Base-by-base conservation (phyloP, 1,139 yeast genomes). In the Scheffersomyces cryptocercus region DNA sequence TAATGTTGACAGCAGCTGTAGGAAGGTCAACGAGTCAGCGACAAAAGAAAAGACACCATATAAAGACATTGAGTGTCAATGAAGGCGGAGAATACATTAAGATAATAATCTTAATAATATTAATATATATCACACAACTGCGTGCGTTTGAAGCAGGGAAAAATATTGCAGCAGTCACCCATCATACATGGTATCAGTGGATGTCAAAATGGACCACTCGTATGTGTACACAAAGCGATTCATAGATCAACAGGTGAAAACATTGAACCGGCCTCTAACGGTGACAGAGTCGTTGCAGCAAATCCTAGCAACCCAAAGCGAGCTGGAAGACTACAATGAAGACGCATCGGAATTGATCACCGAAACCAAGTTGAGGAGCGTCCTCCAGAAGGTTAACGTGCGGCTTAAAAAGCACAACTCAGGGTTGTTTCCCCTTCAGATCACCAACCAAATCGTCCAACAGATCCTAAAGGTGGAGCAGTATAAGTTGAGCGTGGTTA, bases 401-500 rank as follows among this genome's bases (percentile, higher is more conserved):
- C 53, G 54, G 34, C 49, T 72, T 9, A 59, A 55, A 41, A 48
- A 69, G 16, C 68, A 68, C 47, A 66, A 68, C 43, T 45, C 64
- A 34, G 59, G 53, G 40, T 47, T 55, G 38, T 73, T 64, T 50
- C 51, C 60, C 32, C 44, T 58, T 11, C 73, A 68, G 45, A 61
- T 65, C n/a, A 59, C 65, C 10, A 63, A 65, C 47, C 75, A 69
- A 43, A 62, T 71, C 1, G 63, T 65, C 9, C 68, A 64, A 43
- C 77, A 72, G 48, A 54, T 73, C 10, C 38, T 67, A 14, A 66
- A 66, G 53, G 54, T 62, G 41, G 78, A 73, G 44, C 55, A 58
- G 33, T 57, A 61, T 28, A 65, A 67, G 44, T 37, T 70, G 14
- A 46, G 55, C 20, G 47, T 55, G 26, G 67, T 70, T 11, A 61